Evolutionary conservation across 768 basidiomycete species (phyloP).

Genomic region (Pleurotus tuber-regium): DNA sequence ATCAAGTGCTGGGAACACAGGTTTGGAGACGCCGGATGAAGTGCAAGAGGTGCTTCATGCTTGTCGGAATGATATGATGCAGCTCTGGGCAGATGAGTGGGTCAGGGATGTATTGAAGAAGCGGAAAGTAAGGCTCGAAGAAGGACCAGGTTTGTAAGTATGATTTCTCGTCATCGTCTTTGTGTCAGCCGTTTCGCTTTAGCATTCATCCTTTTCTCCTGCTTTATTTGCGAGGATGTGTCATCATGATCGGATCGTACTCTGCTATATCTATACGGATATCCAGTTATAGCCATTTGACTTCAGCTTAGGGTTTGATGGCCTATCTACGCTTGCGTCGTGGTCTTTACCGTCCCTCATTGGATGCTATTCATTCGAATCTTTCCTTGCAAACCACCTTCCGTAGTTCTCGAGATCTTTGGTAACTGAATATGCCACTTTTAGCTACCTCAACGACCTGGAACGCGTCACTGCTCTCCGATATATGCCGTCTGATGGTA

Average conservation of each 20-base stretch:
- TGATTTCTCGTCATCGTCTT: not conserved
- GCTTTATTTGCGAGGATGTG: not conserved
- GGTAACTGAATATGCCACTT: not conserved
- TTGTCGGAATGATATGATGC: slow-evolving; percentile 61
- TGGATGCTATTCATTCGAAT: too few species aligned
- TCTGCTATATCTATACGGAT: too few species aligned
- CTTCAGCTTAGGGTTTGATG: too few species aligned
- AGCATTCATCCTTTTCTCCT: slow-evolving; percentile 2
- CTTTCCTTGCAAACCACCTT: slow-evolving; percentile 2
- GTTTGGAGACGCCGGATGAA: slow-evolving; percentile 51
- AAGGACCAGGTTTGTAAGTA: slow-evolving; percentile 73
- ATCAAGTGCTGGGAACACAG: slow-evolving; percentile 43
- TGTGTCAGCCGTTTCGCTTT: not conserved
- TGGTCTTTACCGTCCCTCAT: too few species aligned
- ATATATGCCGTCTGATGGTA: slow-evolving; percentile 72
- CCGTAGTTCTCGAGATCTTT: not conserved
- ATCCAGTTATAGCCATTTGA: too few species aligned
- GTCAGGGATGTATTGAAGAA: slow-evolving; percentile 53
- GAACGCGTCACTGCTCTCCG: slow-evolving; percentile 59
- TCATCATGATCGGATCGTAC: too few species aligned
- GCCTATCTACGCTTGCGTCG: too few species aligned
- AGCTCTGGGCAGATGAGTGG: slow-evolving; percentile 63
- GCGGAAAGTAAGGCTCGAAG: slow-evolving; percentile 65
- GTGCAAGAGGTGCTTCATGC: slow-evolving; percentile 58
- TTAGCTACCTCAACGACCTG: slow-evolving; percentile 69